Evolutionary conservation across 805 yeast species (phyloP).

Genomic region (Candida silvatica): DNA sequence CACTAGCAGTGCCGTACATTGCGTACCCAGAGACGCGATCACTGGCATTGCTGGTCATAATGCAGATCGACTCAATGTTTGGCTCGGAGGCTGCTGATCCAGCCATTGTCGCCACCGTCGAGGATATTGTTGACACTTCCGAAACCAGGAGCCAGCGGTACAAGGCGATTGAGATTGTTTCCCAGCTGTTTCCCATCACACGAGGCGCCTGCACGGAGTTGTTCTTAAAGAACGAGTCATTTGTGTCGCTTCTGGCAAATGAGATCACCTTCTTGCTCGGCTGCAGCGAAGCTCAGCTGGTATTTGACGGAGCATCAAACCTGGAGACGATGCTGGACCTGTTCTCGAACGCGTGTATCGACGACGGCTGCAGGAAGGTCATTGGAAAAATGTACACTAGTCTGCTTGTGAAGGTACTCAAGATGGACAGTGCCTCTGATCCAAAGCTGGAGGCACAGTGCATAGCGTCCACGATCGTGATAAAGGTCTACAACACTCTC

Average conservation of each 20-base stretch:
- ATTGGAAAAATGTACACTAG: slow-evolving; percentile 36
- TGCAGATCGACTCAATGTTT: slow-evolving; percentile 1
- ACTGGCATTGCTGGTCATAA: slow-evolving; percentile 5
- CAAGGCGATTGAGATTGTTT: slow-evolving; percentile 10
- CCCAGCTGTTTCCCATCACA: slow-evolving; percentile 16
- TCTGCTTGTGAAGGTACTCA: slow-evolving; percentile 30
- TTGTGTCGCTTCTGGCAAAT: slow-evolving; percentile 13
- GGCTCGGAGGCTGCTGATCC: background rate
- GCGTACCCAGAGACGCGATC: slow-evolving; percentile 4
- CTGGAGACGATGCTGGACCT: slow-evolving; percentile 21
- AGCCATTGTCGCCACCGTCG: slow-evolving; percentile 7
- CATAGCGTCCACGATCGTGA: slow-evolving; percentile 36
- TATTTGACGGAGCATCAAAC: slow-evolving; percentile 3
- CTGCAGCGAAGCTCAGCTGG: slow-evolving; percentile 3
- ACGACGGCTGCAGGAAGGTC: slow-evolving; percentile 38
- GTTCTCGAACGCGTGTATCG: slow-evolving; percentile 40
- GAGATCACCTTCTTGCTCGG: slow-evolving; percentile 13
- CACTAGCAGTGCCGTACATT: slow-evolving; percentile 3
- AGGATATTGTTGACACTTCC: slow-evolving; percentile 9
- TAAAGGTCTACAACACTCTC: slow-evolving; percentile 49
- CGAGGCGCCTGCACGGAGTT: slow-evolving; percentile 9
- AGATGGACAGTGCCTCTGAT: slow-evolving; percentile 6
- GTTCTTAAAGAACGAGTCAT: slow-evolving; percentile 11
- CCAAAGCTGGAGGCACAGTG: slow-evolving; percentile 13
- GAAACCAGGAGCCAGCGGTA: slow-evolving; percentile 8